Base-by-base conservation (phyloP, 345 rosid species). In the Brassica nigra region DNA sequence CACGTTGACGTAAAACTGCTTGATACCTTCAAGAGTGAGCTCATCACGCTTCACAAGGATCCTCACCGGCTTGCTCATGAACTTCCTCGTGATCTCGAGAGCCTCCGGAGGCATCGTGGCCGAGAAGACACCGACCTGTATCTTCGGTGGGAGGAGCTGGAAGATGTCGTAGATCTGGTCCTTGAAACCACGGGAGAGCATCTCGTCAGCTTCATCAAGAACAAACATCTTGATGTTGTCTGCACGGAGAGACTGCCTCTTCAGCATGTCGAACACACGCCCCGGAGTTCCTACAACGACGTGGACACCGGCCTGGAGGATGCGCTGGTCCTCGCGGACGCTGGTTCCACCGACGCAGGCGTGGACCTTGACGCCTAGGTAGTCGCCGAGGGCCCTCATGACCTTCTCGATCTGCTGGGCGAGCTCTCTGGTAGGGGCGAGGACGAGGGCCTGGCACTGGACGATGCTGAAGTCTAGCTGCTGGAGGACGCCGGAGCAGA, bases 211-310 rank as follows among this genome's bases (percentile, higher is more conserved):
- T 2, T 54, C 61, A 6, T 54, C 61, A 54, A 54, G 61, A 54
- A 54, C 61, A 54, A 54, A 54, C 61, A 54, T 54, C 61, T 54
- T 54, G 61, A 54, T 54, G 61, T 54, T 54, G 10, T 54, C 61
- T 1, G 61, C 61, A 7, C 61, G 61, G 61, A 54, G 61, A 18
- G 61, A 54, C 10, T 54, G 61, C 1, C 61, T 16, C 61, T 54
- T 54, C 27, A 54, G 2, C 61, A 54, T 54, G 61, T 54, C 61
- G 20, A 54, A 54, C 0, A 54, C 61, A 2, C 61, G 61, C 10
- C 61, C 61, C 4, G 61, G 61, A 0, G 61, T 54, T 18, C 61
- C 61, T 0, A 54, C 61, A 8, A 54, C 61, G 0, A 54, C 61
- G 3, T 54, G 61, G 16, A 54, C 61, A 18, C 61, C 61, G 20